These are phyloP conservation scores for Friedmanniomyces simplex DNA, from an alignment of 495 filamentous ascomycete species.

Conservation along the genomic window DNA sequence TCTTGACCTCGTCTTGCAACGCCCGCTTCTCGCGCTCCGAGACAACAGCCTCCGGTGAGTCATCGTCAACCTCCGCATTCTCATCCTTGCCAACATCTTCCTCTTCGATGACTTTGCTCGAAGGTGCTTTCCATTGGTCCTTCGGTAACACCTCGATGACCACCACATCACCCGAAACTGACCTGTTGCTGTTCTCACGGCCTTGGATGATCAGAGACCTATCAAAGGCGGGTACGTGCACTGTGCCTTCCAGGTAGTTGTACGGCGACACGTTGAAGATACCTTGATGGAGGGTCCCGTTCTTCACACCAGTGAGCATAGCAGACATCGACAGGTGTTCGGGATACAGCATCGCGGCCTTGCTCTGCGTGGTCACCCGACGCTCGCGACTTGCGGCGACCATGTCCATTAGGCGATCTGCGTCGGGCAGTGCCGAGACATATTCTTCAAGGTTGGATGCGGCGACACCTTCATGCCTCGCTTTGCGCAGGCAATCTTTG, in stretches of 20 bases:
- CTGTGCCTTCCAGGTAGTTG: constrained; percentile 89
- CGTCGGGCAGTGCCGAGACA: constrained; percentile 71
- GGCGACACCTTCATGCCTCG: constrained; percentile 60
- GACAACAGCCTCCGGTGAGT: constrained; percentile 52
- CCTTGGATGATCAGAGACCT: constrained; percentile 79
- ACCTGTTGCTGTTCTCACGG: constrained; percentile 91
- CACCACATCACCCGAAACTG: constrained; percentile 81
- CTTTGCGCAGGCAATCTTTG: constrained; percentile 72
- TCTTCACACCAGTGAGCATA: constrained; percentile 84
- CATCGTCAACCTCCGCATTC: constrained; percentile 72
- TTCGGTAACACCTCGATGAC: constrained; percentile 86
- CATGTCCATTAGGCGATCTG: constrained; percentile 85
- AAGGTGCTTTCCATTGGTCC: constrained; percentile 93
- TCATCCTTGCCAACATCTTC: constrained; percentile 87
- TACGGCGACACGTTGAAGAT: constrained; percentile 93
- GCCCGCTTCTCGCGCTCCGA: constrained; percentile 76
- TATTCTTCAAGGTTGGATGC: constrained; percentile 53
- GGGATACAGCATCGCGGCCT: constrained; percentile 64
- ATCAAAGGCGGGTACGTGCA: constrained; percentile 82
- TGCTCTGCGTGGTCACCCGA: constrained; percentile 49
- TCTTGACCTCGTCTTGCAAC: constrained; percentile 81
- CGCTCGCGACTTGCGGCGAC: constrained; percentile 65
- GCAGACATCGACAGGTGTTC: constrained; percentile 79
- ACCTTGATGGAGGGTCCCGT: constrained; percentile 80
- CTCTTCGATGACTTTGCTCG: constrained; percentile 90